Evolutionary conservation across 164 flowering plant genomes (phyloP), one percentile per base, ranked within the genome.

Genomic region (Macadamia tetraphylla): DNA sequence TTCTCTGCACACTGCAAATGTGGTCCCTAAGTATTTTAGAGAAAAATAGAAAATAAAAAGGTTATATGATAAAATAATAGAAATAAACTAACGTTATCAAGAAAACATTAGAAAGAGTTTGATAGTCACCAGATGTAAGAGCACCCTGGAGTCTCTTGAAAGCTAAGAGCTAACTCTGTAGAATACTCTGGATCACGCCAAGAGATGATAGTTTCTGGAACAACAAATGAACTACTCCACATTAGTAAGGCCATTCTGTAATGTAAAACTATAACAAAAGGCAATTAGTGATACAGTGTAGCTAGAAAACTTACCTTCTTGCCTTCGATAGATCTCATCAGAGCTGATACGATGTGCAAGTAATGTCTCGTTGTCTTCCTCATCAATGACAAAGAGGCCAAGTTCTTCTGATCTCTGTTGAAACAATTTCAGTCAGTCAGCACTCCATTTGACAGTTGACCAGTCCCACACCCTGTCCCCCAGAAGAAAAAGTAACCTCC

Each of bases 91-190:
- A 14, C 23, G 12, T 17, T 51, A 46, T 6, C 6, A 42, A 57
- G 40, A 44, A 8, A 11, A 49, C n/a, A 64, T 35, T 11, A 17
- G 53, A 44, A 31, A 46, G 61, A n/a, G 14, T 6, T 3, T 11
- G 44, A 10, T 2, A 48, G 31, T 59, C 60, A 80, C 99, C 99
- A 95, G 75, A 95, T 86, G 73, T 84, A 89, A 55, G 96, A 81
- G 80, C 99, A 95, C 17, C 98, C 97, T 13, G 92, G 76, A 48
- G 82, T 68, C 80, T 92, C 97, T 75, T 90, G 99, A 74, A 95
- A 95, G 78, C 98, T 95, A 67, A 95, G 90, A 62, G 98, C 98
- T 73, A 92, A 71, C 67, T 95, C 99, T 14, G 91, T 85, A 40
- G 88, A 78, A 76, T 70, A 80, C 58, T 88, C 95, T 30, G 87